These are phyloP conservation scores for Dillenia turbinata DNA, from an alignment of 164 flowering plant species.

Conservation along the genomic window DNA sequence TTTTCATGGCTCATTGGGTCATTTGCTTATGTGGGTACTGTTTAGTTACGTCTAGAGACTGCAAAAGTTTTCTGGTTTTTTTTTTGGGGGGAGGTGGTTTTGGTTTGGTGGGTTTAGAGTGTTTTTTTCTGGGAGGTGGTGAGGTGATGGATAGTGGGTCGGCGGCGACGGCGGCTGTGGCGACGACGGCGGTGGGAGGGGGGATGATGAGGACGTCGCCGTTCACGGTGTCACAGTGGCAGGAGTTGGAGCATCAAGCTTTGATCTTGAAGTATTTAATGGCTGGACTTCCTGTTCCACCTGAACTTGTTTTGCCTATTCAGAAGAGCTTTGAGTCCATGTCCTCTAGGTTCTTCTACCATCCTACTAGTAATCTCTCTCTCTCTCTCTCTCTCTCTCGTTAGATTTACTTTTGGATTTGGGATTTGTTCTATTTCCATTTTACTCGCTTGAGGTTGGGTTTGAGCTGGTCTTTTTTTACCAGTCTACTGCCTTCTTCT, in stretches of 20 bases:
- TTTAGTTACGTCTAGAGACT: no score
- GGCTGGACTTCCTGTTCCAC: constrained; percentile 49
- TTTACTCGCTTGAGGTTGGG: no score
- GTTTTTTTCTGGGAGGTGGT: constrained; percentile 1
- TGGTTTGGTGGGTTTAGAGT: no score
- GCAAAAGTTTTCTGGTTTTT: no score
- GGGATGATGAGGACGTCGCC: constrained; percentile 26
- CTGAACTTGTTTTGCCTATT: constrained; percentile 44
- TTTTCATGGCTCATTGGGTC: no score
- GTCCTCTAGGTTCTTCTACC: constrained; percentile 41
- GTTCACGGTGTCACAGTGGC: constrained; percentile 42
- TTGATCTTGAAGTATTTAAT: constrained; percentile 41
- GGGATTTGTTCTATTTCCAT: no score
- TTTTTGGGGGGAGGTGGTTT: no score
- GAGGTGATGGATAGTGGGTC: constrained; percentile 12
- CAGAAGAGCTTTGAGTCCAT: constrained; percentile 42
- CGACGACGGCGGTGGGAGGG: constrained; percentile 5
- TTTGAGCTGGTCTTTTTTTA: no score
- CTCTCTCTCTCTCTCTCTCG: no score
- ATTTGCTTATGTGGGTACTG: no score
- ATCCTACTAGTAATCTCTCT: constrained; percentile 27
- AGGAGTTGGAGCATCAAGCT: constrained; percentile 48
- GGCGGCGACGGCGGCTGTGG: constrained; percentile 12
- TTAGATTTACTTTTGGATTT: no score
- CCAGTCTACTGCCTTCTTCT: no score